phyloP scores from a whole-genome alignment of 352 stramenopile species.

The Elongisporangium senticosum region DNA sequence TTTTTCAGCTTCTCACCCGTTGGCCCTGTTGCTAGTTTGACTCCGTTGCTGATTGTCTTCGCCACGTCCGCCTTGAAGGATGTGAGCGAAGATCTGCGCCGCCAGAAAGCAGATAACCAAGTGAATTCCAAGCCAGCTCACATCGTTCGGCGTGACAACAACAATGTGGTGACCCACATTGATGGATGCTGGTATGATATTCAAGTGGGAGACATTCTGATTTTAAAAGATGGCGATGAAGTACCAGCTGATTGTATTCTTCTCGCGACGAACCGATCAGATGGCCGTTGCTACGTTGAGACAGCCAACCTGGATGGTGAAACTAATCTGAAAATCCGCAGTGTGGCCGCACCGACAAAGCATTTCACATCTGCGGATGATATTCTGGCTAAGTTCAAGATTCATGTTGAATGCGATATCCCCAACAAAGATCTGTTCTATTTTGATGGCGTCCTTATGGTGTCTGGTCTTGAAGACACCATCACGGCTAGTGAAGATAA shows the following conservation, averaged over 20 bases:
- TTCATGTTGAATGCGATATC: conserved; percentile 73
- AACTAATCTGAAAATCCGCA: conserved; percentile 87
- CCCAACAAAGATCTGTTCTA: conserved; percentile 87
- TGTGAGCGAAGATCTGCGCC: conserved; percentile 73
- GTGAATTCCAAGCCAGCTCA: conserved; percentile 77
- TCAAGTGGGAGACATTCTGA: conserved; percentile 73
- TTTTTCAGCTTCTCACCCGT: conserved; percentile 87
- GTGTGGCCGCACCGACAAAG: conserved; percentile 69
- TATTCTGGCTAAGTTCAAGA: conserved; percentile 58
- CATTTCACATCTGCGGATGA: conserved; percentile 66
- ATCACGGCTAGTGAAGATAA: conserved; percentile 10
- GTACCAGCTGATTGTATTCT: conserved; percentile 80
- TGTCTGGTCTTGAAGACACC: conserved; percentile 19
- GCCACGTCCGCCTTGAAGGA: conserved; percentile 86
- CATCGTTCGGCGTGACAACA: conserved; percentile 60
- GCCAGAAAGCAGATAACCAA: conserved; percentile 68
- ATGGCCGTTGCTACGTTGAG: conserved; percentile 82
- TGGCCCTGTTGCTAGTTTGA: conserved; percentile 76
- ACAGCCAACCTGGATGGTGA: conserved; percentile 85
- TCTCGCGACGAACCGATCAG: conserved; percentile 61
- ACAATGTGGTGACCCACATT: conserved; percentile 53
- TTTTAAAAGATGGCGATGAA: conserved; percentile 79
- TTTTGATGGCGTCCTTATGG: conserved; percentile 68
- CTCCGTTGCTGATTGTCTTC: conserved; percentile 84
- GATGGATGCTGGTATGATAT: conserved; percentile 83